phyloP scores from a whole-genome alignment of 2,329 filamentous ascomycete species.

The Fusarium poae region DNA sequence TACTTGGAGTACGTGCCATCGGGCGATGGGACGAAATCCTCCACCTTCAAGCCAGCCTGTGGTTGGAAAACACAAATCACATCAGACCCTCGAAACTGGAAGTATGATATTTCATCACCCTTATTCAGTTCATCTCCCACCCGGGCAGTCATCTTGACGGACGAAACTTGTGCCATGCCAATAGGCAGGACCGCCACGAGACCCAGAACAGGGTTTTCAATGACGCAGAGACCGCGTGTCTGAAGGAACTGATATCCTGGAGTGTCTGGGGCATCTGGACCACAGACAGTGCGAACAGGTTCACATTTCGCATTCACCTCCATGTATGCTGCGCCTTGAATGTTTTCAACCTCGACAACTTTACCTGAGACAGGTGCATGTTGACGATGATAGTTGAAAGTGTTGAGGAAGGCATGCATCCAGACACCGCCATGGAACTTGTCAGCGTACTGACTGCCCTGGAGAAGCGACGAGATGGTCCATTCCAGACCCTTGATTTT shows the following conservation, averaged over 20 bases:
- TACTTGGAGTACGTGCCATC: conserved; percentile 20
- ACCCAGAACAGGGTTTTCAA: conserved; percentile 6
- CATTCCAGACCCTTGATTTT: conserved; percentile 12
- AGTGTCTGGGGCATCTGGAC: not conserved
- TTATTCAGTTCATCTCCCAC: conserved; percentile 9
- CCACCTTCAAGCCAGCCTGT: not conserved
- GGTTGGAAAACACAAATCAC: conserved; percentile 21
- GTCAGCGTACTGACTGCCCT: conserved; percentile 4
- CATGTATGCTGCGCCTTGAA: conserved; percentile 8
- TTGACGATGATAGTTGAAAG: conserved; percentile 17
- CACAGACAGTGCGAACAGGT: conserved; percentile 1
- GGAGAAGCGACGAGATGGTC: conserved; percentile 14
- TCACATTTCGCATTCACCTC: conserved; percentile 17
- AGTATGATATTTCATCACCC: conserved; percentile 17
- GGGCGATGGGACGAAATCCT: conserved; percentile 11
- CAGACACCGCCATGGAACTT: conserved; percentile 19
- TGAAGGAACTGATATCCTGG: conserved; percentile 23
- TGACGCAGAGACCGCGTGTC: conserved; percentile 17
- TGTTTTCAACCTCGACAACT: conserved; percentile 18
- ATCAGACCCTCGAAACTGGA: conserved; percentile 25
- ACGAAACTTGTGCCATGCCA: conserved; percentile 13
- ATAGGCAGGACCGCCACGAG: conserved; percentile 11
- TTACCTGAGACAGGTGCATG: conserved; percentile 9
- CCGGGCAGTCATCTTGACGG: not conserved
- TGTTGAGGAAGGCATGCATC: conserved; percentile 28